Evolutionary conservation across 345 rosid genomes (phyloP), one percentile per base, ranked within the genome.

Genomic region (Streptanthus diversifolius): DNA sequence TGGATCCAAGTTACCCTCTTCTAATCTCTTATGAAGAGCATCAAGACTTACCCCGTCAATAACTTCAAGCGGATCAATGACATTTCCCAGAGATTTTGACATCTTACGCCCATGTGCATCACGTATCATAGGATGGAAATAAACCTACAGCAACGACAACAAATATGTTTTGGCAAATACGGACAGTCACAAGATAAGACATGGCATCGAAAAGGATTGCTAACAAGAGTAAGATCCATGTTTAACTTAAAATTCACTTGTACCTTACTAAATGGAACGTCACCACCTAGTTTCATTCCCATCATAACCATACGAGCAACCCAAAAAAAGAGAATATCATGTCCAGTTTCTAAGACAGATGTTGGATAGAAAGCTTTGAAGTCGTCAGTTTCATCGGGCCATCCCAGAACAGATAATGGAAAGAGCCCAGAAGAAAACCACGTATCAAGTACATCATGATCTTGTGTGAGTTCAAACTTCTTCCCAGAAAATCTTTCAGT

Each of bases 221-320:
- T 49, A 37, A 45, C 53, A 49, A 61, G 35, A 22, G 13, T 13
- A 27, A 19, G 30, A 47, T 52, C 58, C 54, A 6, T 40, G 3
- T 48, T 51, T 66, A 39, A 32, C 44, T 39, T n/a, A 56, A 14
- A 66, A 35, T 61, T 67, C 74, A 12, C 21, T 64, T 79, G 63
- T 63, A 91, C 97, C 93, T 88, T 87, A 45, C 84, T 83, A 63
- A 95, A 95, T 27, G 99, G 98, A 59, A 91, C 92, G 54, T 91
- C 95, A 54, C 96, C 93, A 70, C 97, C 90, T 67, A 95, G 76
- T 76, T 81, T 82, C 53, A 88, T 88, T 68, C 99, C 93, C 75
- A 87, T 62, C 98, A 91, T 90, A 70, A 91, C 98, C 99, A 91
- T 95, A 35, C 98, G 89, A 72, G 97, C 99, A 80, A 95, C 98